Evolutionary conservation across 768 basidiomycete species (phyloP).

Genomic region (Trametes coccinea): DNA sequence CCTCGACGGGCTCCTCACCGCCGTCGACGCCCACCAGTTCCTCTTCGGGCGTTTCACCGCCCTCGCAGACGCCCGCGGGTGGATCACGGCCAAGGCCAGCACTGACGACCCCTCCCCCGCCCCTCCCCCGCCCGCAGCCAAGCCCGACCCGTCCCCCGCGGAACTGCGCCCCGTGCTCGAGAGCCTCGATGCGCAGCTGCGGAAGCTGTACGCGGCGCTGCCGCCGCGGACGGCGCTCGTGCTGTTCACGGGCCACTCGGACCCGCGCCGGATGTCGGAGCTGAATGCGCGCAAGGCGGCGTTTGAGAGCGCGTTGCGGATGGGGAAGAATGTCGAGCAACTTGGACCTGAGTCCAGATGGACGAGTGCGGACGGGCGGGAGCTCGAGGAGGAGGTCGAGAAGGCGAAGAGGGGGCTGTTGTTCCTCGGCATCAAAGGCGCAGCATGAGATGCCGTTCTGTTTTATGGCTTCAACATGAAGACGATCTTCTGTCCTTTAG

Average conservation of each 20-base stretch:
- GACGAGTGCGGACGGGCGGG: constrained; percentile 74
- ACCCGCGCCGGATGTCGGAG: constrained; percentile 78
- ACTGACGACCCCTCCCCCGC: constrained; percentile 34
- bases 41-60: constrained; percentile 82
- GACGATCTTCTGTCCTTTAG: no score
- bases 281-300: constrained; percentile 68
- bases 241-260: constrained; percentile 86
- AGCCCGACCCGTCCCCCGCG: constrained; percentile 19
- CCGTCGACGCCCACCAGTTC: constrained; percentile 71
- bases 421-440: constrained; percentile 65
- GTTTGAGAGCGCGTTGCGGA: constrained; percentile 68
- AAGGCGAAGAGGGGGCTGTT: constrained; percentile 79
- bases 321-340: constrained; percentile 57
- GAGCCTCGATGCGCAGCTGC: constrained; percentile 61
- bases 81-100: constrained; percentile 61
- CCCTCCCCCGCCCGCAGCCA: constrained; percentile 2
- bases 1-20: constrained; percentile 62
- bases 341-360: constrained; percentile 61
- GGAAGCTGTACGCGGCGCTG: constrained; percentile 61
- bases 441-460: not conserved
- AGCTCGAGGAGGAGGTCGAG: constrained; percentile 78
- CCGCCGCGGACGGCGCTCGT: constrained; percentile 81
- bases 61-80: constrained; percentile 78
- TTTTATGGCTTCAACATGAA: no score
- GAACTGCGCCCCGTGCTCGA: constrained; percentile 35